A percentile compares a stretch with the other conserved stretches of the same genome.
These are phyloP conservation scores for Ceratocystis huliohia DNA, from an alignment of 2,329 filamentous ascomycete species.

Conservation along the genomic window DNA sequence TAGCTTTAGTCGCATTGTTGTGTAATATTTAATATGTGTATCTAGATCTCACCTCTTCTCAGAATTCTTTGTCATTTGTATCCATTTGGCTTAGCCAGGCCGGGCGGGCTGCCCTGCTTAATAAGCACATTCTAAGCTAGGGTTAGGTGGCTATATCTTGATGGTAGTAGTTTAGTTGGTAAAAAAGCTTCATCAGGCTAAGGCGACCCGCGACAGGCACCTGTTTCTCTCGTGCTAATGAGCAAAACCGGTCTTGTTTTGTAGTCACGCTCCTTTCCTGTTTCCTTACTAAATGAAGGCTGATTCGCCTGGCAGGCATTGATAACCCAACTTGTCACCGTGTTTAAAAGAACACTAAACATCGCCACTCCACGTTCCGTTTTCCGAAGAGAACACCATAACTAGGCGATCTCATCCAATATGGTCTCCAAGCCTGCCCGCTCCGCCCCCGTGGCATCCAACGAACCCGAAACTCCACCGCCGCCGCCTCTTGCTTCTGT, in stretches of 20 bases:
- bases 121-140: background rate
- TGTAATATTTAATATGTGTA: background rate
- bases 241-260: background rate
- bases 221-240: background rate
- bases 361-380: too few species aligned
- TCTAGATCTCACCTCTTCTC: background rate
- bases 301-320: background rate
- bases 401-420: background rate
- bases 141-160: background rate
- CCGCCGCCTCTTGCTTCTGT: slow-evolving; percentile 14
- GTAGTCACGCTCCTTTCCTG: too few species aligned
- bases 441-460: background rate
- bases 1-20: background rate
- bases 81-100: background rate
- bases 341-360: background rate
- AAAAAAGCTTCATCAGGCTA: slow-evolving; percentile 2
- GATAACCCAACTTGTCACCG: background rate
- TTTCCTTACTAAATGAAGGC: background rate
- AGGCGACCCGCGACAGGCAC: background rate
- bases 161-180: background rate
- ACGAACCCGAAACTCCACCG: background rate
- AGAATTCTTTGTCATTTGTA: background rate
- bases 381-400: background rate
- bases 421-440: background rate
- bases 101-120: background rate